Evolutionary conservation across 1,284 basidiomycete species (phyloP).

Genomic region (Schizophyllum commune): DNA sequence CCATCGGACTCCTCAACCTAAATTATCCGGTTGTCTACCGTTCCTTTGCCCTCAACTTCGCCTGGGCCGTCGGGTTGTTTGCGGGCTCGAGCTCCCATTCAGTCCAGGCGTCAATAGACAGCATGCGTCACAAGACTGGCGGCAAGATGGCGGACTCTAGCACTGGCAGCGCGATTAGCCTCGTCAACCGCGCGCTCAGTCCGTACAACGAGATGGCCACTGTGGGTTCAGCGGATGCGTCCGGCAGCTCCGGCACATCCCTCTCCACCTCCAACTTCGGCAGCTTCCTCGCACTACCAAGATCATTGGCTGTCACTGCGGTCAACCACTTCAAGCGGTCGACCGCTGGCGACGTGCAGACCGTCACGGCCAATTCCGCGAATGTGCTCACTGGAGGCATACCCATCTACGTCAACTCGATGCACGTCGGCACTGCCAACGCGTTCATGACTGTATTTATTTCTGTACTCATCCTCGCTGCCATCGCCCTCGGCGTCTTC

Average conservation of each 20-base stretch:
- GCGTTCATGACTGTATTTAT: conserved; percentile 82
- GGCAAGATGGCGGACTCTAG: conserved; percentile 58
- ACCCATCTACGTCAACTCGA: conserved; percentile 71
- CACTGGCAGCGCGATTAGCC: conserved; percentile 52
- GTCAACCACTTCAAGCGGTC: background rate
- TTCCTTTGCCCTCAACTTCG: conserved; percentile 79
- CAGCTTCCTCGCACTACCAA: conserved; percentile 1
- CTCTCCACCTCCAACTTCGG: conserved; percentile 1
- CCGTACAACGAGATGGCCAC: conserved; percentile 53
- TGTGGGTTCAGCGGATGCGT: conserved; percentile 1
- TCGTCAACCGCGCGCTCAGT: conserved; percentile 73
- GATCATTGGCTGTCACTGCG: conserved; percentile 2
- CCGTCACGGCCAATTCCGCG: conserved; percentile 55
- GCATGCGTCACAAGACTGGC: conserved; percentile 77
- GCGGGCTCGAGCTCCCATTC: conserved; percentile 41
- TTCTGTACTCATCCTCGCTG: conserved; percentile 54
- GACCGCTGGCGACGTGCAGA: conserved; percentile 42
- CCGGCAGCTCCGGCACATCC: conserved; percentile 1
- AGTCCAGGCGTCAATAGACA: conserved; percentile 75
- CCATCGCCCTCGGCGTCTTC: conserved; percentile 45
- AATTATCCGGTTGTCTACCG: conserved; percentile 84
- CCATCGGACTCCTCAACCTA: conserved; percentile 71
- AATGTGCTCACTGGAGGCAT: conserved; percentile 73
- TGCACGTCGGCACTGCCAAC: conserved; percentile 72
- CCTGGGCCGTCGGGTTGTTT: conserved; percentile 86